These are phyloP conservation scores for Sclerotinia subarctica DNA, from an alignment of 2,329 filamentous ascomycete genomes.

Conservation along the genomic window DNA sequence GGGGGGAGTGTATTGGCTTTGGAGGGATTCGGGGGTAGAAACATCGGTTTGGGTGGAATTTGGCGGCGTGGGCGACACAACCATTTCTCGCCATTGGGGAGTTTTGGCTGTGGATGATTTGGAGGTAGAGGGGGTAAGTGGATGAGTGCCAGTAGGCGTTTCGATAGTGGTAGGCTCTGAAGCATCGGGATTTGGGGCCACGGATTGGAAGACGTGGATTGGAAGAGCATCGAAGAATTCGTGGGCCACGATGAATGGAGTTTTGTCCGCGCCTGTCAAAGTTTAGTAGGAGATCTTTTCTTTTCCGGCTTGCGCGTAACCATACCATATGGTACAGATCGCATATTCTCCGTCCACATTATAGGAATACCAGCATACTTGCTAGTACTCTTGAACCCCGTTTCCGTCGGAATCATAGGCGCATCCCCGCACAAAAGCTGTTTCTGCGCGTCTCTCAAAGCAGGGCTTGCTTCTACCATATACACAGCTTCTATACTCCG, in stretches of 20 bases:
- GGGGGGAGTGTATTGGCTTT: conserved; percentile 51
- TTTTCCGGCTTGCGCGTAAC: background rate
- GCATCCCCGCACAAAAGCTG: conserved; percentile 75
- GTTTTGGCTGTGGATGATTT: conserved; percentile 37
- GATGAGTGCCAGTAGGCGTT: conserved; percentile 44
- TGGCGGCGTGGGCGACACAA: conserved; percentile 66
- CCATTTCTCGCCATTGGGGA: conserved; percentile 77
- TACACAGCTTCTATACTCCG: conserved; percentile 82
- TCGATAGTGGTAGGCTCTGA: conserved; percentile 38
- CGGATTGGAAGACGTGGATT: conserved; percentile 89
- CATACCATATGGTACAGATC: conserved; percentile 27
- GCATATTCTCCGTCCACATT: conserved; percentile 74
- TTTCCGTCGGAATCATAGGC: conserved; percentile 64
- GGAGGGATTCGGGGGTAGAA: conserved; percentile 51
- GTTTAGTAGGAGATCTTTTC: background rate
- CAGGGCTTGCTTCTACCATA: conserved; percentile 87
- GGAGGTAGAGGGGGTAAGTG: conserved; percentile 36
- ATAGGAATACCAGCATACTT: conserved; percentile 74
- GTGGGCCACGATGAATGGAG: conserved; percentile 91
- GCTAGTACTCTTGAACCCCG: conserved; percentile 70
- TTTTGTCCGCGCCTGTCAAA: conserved; percentile 58
- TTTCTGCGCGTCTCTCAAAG: conserved; percentile 74
- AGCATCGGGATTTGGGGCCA: conserved; percentile 48
- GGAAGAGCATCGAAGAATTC: conserved; percentile 98
- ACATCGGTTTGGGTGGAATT: conserved; percentile 53